Evolutionary conservation across 148 eudicot genomes (phyloP).

Genomic region (Pharnaceum exiguum): DNA sequence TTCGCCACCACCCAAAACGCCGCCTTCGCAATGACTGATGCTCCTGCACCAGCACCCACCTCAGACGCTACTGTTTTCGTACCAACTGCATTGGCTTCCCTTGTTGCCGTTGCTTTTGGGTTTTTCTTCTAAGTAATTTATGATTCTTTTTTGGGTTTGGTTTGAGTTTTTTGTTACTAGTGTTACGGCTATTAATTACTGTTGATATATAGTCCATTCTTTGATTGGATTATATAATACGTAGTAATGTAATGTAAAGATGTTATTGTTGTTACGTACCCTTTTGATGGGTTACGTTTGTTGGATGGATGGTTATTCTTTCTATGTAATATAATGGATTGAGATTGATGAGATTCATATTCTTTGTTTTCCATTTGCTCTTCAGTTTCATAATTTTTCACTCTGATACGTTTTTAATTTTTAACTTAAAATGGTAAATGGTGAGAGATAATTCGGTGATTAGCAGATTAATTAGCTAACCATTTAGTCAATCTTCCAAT

Average conservation of each 20-base stretch:
- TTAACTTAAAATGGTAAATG: no score
- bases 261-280: not conserved
- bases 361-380: not conserved
- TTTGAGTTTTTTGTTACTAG: not conserved
- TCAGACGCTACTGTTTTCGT: slow-evolving; percentile 29
- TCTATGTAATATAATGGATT: not conserved
- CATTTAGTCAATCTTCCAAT: no score
- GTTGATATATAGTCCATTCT: no score
- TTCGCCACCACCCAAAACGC: slow-evolving; percentile 26
- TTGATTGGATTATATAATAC: slow-evolving; percentile 12
- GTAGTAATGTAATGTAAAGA: not conserved
- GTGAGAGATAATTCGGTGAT: no score
- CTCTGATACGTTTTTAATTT: no score
- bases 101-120: slow-evolving; percentile 29
- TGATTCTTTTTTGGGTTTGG: not conserved
- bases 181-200: not conserved
- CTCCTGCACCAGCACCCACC: slow-evolving; percentile 30
- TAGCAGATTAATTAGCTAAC: no score
- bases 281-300: not conserved
- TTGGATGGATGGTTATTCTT: not conserved
- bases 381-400: not conserved
- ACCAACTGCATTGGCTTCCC: slow-evolving; percentile 31
- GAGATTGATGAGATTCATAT: no score
- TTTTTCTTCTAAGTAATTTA: slow-evolving; percentile 20
- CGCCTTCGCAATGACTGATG: slow-evolving; percentile 33